A percentile compares a stretch with the other conserved stretches of the same genome.
These are phyloP conservation scores for Cicer cuneatum DNA, from an alignment of 306 rosid genomes.

Conservation along the genomic window DNA sequence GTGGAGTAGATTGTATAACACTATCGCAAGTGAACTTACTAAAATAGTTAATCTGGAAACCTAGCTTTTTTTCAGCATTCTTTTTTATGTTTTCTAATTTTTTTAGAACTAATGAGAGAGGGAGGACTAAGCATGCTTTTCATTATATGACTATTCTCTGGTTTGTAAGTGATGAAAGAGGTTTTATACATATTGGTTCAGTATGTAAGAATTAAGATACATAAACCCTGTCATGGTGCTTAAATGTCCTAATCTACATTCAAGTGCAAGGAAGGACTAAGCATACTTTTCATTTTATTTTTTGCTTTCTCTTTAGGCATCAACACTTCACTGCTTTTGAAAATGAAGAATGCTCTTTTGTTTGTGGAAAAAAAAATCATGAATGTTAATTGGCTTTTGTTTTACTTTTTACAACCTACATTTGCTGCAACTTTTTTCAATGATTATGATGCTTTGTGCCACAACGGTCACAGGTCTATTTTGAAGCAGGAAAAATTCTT, in stretches of 20 bases:
- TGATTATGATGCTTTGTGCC: constrained; percentile 33
- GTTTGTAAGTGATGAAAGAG: constrained; percentile 25
- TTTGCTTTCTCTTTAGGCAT: constrained; percentile 15
- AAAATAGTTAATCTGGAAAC: background rate
- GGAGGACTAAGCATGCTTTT: background rate
- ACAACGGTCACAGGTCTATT: constrained; percentile 60
- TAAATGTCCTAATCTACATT: constrained; percentile 33
- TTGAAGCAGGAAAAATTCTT: constrained; percentile 68
- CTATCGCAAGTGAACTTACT: constrained; percentile 22
- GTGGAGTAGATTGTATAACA: constrained; percentile 11
- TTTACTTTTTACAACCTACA: constrained; percentile 30
- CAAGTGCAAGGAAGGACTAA: constrained; percentile 16
- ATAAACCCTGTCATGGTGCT: constrained; percentile 20
- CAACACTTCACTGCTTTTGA: constrained; percentile 15
- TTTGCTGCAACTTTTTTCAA: constrained; percentile 34
- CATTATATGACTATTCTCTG: constrained; percentile 6
- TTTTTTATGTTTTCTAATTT: background rate
- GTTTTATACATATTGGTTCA: background rate
- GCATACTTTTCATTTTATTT: constrained; percentile 12
- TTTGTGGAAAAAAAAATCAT: constrained; percentile 12
- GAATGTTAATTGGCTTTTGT: constrained; percentile 33
- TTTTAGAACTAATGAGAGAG: background rate
- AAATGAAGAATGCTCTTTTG: constrained; percentile 27
- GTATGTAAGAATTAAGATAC: constrained; percentile 34
- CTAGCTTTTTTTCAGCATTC: background rate